Evolutionary conservation across 495 filamentous ascomycete genomes (phyloP), one percentile per base, ranked within the genome.

Genomic region (Friedmanniomyces simplex): DNA sequence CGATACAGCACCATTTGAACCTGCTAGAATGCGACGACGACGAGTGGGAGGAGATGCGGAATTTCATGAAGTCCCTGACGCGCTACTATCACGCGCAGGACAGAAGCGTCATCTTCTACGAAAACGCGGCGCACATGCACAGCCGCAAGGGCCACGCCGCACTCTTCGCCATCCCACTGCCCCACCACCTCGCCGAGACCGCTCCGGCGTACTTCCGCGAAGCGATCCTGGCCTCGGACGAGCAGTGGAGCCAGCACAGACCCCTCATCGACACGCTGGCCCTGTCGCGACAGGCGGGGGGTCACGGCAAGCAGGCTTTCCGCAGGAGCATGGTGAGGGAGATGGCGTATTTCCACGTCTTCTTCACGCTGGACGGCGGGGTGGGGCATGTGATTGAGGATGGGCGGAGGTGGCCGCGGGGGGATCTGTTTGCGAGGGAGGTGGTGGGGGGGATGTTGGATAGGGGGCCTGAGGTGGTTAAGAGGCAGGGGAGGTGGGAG

Each of bases 341-440:
- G 73, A 95, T 95, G 90, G 93, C 93, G 24, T 98, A 98, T 68
- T 97, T 98, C 70, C 93, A 98, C 62, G 91, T 89, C 16, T 98
- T 90, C 90, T 96, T 97, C 67, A 80, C 82, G 58, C 71, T 98
- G 7, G 89, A 97, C 67, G 94, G 94, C 4, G 93, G 93, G 1
- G 67, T 98, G 53, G 93, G 89, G 0, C 93, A 98, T 67, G 78
- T 98, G 28, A 86, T 98, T 11, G 93, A 98, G 71, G 89, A 97
- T 66, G 75, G 80, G 42, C 80, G 83, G 56, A 76, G 84, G 53
- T 98, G 94, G 93, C 94, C 94, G 1, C 85, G 78, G 61, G 91
- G 91, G 1, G 93, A 98, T 74, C 71, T 96, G 48, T 98, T 98
- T 72, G 93, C 91, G 0, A 74, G 93, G 45, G 94, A 96, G 74